Evolutionary conservation across 2,329 filamentous ascomycete species (phyloP), one percentile per base, ranked within the genome.

Genomic region (Penicillium decumbens): DNA sequence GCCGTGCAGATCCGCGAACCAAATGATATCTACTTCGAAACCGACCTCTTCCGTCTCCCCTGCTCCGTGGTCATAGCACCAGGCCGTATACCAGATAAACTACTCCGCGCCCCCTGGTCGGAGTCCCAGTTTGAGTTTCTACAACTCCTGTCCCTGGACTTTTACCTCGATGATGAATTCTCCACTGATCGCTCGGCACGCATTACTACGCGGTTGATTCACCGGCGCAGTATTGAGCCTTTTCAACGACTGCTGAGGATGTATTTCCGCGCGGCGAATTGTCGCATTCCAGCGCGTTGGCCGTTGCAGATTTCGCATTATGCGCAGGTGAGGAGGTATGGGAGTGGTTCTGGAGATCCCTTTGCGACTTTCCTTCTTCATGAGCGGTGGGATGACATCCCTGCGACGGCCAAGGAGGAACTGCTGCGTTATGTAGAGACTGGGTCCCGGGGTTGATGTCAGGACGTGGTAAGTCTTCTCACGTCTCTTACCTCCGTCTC

Each of bases 91-190:
- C 72, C 72, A 0, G 65, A 72, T 38, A 67, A 68, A 42, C 48
- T 75, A 1, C 64, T 75, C 3, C 47, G 56, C 6, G 39, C 56
- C 0, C 70, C 72, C 3, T 75, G 71, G 71, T 71, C 69, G 0
- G 57, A 64, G 4, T 47, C 63, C 6, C 70, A 72, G 33, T 58
- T 75, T 4, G 64, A 69, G 24, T 65, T 75, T 8, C 61, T 75
- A 2, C 57, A 65, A 12, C 51, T 75, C 0, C 54, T 75, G 0
- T 62, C 68, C 1, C 49, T 53, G 12, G 64, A 67, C 25, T 68
- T 70, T 5, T 72, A 68, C 32, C 60, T 72, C n/a, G 70, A 73
- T 43, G 65, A 71, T 28, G 53, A 61, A 29, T 50, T 43, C 3
- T 35, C 33, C 0, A 57, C 54, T 6, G 50, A 62, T 1, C 65